phyloP scores from a whole-genome alignment of 257 asterid genomes.

The Marsdenia floribunda region DNA sequence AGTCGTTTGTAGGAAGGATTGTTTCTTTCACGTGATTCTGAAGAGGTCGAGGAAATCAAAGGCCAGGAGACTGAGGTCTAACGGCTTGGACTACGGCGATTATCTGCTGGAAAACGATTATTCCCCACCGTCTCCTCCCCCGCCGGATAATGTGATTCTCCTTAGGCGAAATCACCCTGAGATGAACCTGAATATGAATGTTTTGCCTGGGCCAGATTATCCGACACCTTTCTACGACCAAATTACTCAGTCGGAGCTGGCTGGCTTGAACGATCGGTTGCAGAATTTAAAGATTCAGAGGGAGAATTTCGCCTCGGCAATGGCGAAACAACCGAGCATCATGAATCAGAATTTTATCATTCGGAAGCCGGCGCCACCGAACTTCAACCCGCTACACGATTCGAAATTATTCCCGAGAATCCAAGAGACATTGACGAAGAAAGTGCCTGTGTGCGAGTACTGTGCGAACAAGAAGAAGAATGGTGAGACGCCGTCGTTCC shows the following conservation, averaged over 20 bases:
- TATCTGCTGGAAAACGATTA: constrained; percentile 27
- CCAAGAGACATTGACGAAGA: constrained; percentile 34
- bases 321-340: constrained; percentile 20
- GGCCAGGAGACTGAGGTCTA: constrained; percentile 40
- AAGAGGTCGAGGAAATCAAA: constrained; percentile 69
- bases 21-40: constrained; percentile 63
- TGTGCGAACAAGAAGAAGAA: constrained; percentile 34
- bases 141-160: constrained; percentile 42
- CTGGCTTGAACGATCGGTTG: constrained; percentile 15
- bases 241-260: constrained; percentile 23
- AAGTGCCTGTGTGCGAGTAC: constrained; percentile 31
- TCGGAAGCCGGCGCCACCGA: neutral
- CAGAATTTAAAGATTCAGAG: constrained; percentile 23
- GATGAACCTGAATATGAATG: neutral
- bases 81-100: constrained; percentile 30
- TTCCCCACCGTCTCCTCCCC: constrained; percentile 29
- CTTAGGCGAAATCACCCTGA: constrained; percentile 47
- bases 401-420: constrained; percentile 20
- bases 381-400: constrained; percentile 11
- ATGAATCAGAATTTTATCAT: constrained; percentile 10
- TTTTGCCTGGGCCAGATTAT: neutral
- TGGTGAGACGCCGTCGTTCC: constrained; percentile 40
- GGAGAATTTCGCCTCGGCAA: constrained; percentile 37
- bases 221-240: constrained; percentile 34
- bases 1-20: constrained; percentile 48